Base-by-base conservation (phyloP, 441 rosid genomes). In the Adansonia grandidieri region DNA sequence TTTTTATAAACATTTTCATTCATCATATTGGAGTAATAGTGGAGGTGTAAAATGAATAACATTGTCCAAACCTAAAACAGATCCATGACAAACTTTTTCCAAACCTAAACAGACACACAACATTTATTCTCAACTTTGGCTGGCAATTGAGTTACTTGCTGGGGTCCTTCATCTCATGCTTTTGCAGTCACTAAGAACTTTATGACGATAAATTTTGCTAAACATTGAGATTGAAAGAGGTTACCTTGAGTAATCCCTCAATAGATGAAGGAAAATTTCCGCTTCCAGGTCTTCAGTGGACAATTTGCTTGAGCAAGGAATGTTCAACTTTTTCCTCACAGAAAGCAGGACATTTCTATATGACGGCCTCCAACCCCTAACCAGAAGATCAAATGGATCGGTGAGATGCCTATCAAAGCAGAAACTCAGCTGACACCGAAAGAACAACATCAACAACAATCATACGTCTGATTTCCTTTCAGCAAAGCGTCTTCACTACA, bases 321-420 rank as follows among this genome's bases (percentile, higher is more conserved):
- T 76, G 48, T 66, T 86, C 72, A 96, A 80, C 76, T 88, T 86
- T 79, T 89, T 85, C 82, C 93, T 90, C 76, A 92, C 93, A 40
- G 90, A 84, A 88, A 96, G 95, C 89, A 93, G 80, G 66, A 89
- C 94, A 68, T 86, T 88, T 84, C 92, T 91, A 71, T 96, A 96
- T 6, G 97, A 88, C 82, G 98, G 99, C 81, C 93, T 88, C 99
- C 99, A 96, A 67, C 98, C 98, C 88, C 99, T 93, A 77, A 44
- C 71, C 78, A 77, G 61, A 58, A 72, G 17, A 71, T 62, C 45
- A 58, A 45, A 64, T 68, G 69, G 11, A 54, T 47, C 9, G 44
- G 60, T 53, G 19, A 74, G 53, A 53, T 54, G 20, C 50, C 74
- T 76, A 17, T 64, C n/a, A 47, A 37, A 65, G 58, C n/a, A 54